These are phyloP conservation scores for Alternaria sp. DNA, from an alignment of 2,329 filamentous ascomycete species.

Conservation along the genomic window DNA sequence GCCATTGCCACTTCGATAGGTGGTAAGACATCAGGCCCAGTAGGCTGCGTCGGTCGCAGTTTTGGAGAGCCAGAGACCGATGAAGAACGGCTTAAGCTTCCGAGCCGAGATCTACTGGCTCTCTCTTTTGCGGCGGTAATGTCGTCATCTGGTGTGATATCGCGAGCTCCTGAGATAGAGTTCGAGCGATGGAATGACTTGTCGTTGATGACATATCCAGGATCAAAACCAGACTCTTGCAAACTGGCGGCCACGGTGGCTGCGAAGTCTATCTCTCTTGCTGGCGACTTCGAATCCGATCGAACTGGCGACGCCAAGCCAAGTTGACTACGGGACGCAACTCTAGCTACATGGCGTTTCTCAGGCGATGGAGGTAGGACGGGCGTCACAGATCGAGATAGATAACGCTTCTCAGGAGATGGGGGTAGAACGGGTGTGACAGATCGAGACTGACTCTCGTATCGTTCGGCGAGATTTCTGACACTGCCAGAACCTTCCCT, in stretches of 20 bases:
- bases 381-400: slow-evolving; percentile 27
- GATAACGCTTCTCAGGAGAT: slow-evolving; percentile 20
- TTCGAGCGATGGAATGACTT: slow-evolving; percentile 46
- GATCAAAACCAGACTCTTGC: slow-evolving; percentile 58
- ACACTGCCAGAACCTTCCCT: slow-evolving; percentile 31
- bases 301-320: slow-evolving; percentile 36
- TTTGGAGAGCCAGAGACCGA: slow-evolving; percentile 42
- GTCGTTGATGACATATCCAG: slow-evolving; percentile 56
- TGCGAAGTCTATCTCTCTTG: slow-evolving; percentile 57
- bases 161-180: slow-evolving; percentile 36
- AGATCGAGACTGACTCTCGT: slow-evolving; percentile 35
- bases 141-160: slow-evolving; percentile 46
- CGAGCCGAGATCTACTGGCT: slow-evolving; percentile 44
- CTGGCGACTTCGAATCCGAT: slow-evolving; percentile 35
- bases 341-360: slow-evolving; percentile 24
- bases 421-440: slow-evolving; percentile 27
- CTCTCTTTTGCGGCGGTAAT: slow-evolving; percentile 39
- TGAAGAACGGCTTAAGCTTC: slow-evolving; percentile 40
- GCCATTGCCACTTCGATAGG: slow-evolving; percentile 46
- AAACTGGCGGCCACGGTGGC: slow-evolving; percentile 58
- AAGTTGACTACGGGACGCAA: slow-evolving; percentile 25
- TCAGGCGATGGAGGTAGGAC: slow-evolving; percentile 22
- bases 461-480: slow-evolving; percentile 34
- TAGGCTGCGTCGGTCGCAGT: slow-evolving; percentile 23
- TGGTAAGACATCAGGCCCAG: slow-evolving; percentile 38